A percentile compares a stretch with the other conserved stretches of the same genome.
Evolutionary conservation across 1,284 basidiomycete species (phyloP).

Genomic region (Ceratobasidium theobromae): DNA sequence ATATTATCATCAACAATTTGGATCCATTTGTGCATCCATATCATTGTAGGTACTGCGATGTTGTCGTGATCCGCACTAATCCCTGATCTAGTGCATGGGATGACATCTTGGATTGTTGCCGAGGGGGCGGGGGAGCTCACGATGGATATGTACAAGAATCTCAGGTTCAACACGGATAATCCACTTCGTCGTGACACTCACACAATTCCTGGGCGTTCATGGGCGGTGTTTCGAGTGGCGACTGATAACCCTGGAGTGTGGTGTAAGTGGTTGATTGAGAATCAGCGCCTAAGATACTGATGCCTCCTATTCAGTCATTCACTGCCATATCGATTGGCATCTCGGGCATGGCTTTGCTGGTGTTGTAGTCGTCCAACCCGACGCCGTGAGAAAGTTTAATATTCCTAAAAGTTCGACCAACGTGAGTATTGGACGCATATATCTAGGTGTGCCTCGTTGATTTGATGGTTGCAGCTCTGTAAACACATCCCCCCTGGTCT

Average conservation of each 20-base stretch:
- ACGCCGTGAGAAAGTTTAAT: neutral
- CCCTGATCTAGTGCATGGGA: conserved; percentile 38
- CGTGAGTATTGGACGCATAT: neutral
- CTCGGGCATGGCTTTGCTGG: conserved; percentile 6
- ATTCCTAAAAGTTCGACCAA: neutral
- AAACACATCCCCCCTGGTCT: neutral
- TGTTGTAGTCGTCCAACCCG: conserved; percentile 2
- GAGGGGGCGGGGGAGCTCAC: conserved; percentile 41
- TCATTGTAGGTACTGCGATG: conserved; percentile 34
- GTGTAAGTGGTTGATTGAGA: conserved; percentile 4
- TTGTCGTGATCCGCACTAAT: neutral
- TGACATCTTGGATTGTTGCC: conserved; percentile 40
- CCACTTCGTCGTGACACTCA: conserved; percentile 45
- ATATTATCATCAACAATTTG: conserved; percentile 43
- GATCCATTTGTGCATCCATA: conserved; percentile 44
- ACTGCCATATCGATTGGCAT: conserved; percentile 28
- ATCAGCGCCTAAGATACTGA: neutral
- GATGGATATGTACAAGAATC: conserved; percentile 30
- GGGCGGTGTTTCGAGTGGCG: conserved; percentile 39
- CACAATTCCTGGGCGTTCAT: conserved; percentile 38
- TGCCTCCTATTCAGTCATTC: neutral
- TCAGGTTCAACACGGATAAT: conserved; percentile 41
- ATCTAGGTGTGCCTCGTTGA: neutral
- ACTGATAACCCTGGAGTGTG: conserved; percentile 14
- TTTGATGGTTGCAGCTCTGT: conserved; percentile 1